Base-by-base conservation (phyloP, 345 rosid genomes). In the Theobroma cacao region DNA sequence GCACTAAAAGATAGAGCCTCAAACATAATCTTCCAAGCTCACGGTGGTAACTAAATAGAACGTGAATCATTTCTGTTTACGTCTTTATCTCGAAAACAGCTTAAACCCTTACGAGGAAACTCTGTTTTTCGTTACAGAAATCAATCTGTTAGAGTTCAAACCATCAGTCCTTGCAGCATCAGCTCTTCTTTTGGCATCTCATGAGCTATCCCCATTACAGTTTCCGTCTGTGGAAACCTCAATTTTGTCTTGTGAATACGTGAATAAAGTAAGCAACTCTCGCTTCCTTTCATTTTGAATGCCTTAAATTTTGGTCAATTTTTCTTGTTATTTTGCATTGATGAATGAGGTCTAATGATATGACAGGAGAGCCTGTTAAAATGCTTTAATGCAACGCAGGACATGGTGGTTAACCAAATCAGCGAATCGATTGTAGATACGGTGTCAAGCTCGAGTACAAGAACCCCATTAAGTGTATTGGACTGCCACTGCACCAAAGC, bases 161-260 rank as follows among this genome's bases (percentile, higher is more conserved):
- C 92, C 96, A 38, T 91, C 96, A 10, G 71, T 80, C 38, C 73
- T 90, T 50, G 89, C 93, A 33, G 96, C 93, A 75, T 86, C 96
- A 11, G 85, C 92, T 10, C 82, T 89, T 66, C 91, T 91, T 30
- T 34, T 78, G 14, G 88, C 96, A 11, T 82, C 87, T 50, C 81
- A 86, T 60, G 93, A 87, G 81, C 82, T 86, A 48, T 81, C 87
- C 74, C 93, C 96, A 5, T 3, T 85, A 67, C 92, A 89, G 24
- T 86, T 77, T 56, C 84, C 83, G 45, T 77, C 84, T 11, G 86
- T 85, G 65, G 75, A 76, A 55, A 38, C 72, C 5, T 85, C 93
- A n/a, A 75, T 89, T 52, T 80, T 69, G 10, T 77, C 82, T 3
- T 84, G 81, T 71, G 81, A 79, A 45, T 78, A 77, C 65, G 83